Percentiles rank a stretch among this genome's conserved stretches.
These are phyloP conservation scores for Stylonectria norvegica DNA, from an alignment of 2,329 filamentous ascomycete genomes.

Conservation along the genomic window DNA sequence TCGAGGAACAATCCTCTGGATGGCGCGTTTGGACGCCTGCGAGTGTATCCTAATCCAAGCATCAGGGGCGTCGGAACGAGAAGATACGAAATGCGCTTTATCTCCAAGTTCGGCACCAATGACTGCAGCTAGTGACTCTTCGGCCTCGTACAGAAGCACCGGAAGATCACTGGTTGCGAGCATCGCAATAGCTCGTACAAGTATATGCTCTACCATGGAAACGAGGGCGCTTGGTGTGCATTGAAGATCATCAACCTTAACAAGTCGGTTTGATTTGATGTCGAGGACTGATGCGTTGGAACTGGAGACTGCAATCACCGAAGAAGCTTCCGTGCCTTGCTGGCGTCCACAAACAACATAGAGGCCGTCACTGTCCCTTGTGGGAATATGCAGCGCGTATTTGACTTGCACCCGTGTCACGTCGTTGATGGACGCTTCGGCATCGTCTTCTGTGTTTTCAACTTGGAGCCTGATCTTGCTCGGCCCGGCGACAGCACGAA, in stretches of 20 bases:
- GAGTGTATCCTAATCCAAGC: conserved; percentile 3
- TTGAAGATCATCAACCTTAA: background rate
- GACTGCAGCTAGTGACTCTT: conserved; percentile 1
- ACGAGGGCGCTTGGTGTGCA: background rate
- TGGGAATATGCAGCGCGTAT: conserved; percentile 5
- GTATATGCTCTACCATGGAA: background rate
- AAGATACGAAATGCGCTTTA: conserved; percentile 1
- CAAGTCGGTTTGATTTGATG: background rate
- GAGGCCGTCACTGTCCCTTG: background rate
- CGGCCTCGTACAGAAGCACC: conserved; percentile 3
- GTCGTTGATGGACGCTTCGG: too few species aligned
- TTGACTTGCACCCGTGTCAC: background rate
- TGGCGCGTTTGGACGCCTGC: conserved; percentile 4
- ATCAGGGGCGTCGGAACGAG: background rate
- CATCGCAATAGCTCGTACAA: conserved; percentile 1
- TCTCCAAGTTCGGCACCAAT: conserved; percentile 1
- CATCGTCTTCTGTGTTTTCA: background rate
- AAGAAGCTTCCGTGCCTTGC: background rate
- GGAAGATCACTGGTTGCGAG: background rate
- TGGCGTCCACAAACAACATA: conserved; percentile 1
- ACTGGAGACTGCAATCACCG: conserved; percentile 4
- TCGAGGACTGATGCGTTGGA: conserved; percentile 2
- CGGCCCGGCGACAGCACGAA: conserved; percentile 1
- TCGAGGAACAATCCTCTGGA: background rate
- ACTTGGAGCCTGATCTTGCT: conserved; percentile 4